Conservation (phyloP, 1,139 yeast species). For the Candida tropicalis region DNA sequence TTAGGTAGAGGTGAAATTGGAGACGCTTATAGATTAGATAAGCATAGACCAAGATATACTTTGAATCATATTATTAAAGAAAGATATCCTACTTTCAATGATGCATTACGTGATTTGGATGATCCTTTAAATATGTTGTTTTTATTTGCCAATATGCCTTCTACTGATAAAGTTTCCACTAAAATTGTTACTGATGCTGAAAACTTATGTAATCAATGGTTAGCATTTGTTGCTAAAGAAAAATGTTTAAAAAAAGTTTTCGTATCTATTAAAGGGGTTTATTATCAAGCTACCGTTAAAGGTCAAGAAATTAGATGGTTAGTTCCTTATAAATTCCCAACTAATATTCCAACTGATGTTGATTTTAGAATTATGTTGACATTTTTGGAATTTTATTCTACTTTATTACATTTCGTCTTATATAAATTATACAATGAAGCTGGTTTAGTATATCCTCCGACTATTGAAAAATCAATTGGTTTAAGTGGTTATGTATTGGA, state of each 20-base stretch:
- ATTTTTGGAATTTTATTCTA: conserved; percentile 92
- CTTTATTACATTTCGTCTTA: conserved; percentile 83
- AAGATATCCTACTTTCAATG: conserved; percentile 91
- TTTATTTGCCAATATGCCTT: conserved; percentile 92
- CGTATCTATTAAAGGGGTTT: conserved; percentile 96
- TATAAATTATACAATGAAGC: conserved; percentile 84
- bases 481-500: conserved; percentile 75
- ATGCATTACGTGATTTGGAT: conserved; percentile 90
- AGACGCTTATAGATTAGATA: conserved; percentile 83
- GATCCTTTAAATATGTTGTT: conserved; percentile 96
- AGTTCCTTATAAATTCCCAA: conserved; percentile 96
- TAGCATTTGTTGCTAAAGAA: conserved; percentile 89
- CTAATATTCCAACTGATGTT: conserved; percentile 89
- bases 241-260: conserved; percentile 83
- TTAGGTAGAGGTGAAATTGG: conserved; percentile 89
- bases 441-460: conserved; percentile 90
- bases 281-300: conserved; percentile 84
- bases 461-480: conserved; percentile 85
- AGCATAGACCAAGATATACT: conserved; percentile 77
- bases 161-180: conserved; percentile 80
- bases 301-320: conserved; percentile 97
- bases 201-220: conserved; percentile 89
- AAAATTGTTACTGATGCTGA: conserved; percentile 86
- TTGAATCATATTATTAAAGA: conserved; percentile 91
- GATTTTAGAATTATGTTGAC: conserved; percentile 98